Conservation (phyloP, 2,329 filamentous ascomycete genomes). For the Trichoderma harzianum region DNA sequence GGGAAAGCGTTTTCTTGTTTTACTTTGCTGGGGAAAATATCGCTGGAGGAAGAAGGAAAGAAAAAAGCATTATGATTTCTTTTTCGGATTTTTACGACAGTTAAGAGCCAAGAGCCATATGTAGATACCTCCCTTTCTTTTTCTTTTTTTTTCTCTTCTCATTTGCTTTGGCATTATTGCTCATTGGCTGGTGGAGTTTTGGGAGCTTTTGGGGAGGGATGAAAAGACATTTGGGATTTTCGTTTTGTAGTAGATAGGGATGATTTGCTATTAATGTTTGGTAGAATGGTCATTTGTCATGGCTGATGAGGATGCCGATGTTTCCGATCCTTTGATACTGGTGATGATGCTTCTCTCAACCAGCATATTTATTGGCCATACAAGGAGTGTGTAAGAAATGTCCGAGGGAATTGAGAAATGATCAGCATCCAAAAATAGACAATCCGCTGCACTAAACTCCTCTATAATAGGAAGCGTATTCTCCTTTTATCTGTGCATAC, state of each 20-base stretch:
- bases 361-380: no score
- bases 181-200: slow-evolving; percentile 11
- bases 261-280: background rate
- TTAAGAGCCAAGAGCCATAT: background rate
- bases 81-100: background rate
- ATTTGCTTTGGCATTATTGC: slow-evolving; percentile 6
- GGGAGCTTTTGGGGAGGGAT: background rate
- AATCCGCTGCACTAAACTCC: background rate
- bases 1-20: background rate
- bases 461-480: background rate
- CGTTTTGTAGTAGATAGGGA: background rate
- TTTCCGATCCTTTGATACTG: background rate
- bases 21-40: background rate
- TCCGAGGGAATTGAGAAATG: background rate
- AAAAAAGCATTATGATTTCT: background rate
- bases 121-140: slow-evolving; percentile 4
- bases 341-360: background rate
- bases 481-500: background rate
- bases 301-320: background rate
- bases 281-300: background rate
- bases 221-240: background rate
- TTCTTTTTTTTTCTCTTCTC: background rate
- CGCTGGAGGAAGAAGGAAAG: background rate
- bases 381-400: background rate
- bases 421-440: background rate